Evolutionary conservation across 1,284 basidiomycete genomes (phyloP), one percentile per base, ranked within the genome.

Genomic region (Microbotryum saponariae): DNA sequence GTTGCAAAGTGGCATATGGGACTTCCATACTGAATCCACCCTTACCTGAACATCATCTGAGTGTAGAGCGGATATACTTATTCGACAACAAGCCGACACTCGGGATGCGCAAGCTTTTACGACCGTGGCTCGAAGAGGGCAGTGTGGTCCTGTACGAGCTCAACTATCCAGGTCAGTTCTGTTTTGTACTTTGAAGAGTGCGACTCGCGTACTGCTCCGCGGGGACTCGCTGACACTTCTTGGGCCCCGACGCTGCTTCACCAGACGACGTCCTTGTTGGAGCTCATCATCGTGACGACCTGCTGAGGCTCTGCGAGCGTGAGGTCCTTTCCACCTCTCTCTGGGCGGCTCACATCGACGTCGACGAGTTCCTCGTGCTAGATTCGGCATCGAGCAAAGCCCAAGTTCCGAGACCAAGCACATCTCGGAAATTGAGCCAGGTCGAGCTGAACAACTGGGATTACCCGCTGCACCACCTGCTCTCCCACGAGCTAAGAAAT

Each of bases 331-430:
- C 62, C 2, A 21, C 56, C 18, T 48, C 55, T 2, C 46, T 33
- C 2, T 67, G 65, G 65, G 65, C 54, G 12, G 58, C 51, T 21
- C 65, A 67, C 44, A 60, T 63, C 58, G 65, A 67, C 60, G 60
- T 67, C 44, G 65, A 67, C 60, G 65, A 67, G 42, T 67, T 67
- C 53, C 57, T 67, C 45, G 55, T 62, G 37, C 62, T 64, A 58
- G 60, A 64, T 31, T 57, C 65, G 7, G 58, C 58, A 0, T 62
- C 58, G 4, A 64, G 59, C 62, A 45, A 52, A 12, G 46, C 62
- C 1, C 37, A 56, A 3, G 12, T 62, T 20, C 65, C 65, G 0
- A 20, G 50, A 5, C 51, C n/a, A 5, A 42, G 14, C 12, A 18
- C 37, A 18, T 42, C 16, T 14, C 16, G 37, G 37, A 42, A 1